A percentile compares a stretch with the other conserved stretches of the same genome.
Conservation (phyloP, 1,139 yeast genomes). For the Candida sp. region DNA sequence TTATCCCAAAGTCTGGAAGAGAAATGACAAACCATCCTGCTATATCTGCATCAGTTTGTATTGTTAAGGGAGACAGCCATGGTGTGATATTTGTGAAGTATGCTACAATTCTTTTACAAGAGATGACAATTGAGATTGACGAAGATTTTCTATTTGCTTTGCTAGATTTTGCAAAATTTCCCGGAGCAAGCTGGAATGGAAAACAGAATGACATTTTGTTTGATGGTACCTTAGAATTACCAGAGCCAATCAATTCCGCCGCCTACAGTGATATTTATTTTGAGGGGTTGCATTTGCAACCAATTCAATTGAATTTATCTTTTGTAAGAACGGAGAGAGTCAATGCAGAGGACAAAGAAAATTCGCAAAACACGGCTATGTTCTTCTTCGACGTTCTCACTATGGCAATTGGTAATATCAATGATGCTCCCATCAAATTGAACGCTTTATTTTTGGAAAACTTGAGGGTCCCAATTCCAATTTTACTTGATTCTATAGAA, state of each 20-base stretch:
- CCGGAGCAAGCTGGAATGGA: constrained; percentile 68
- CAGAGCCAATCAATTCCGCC: constrained; percentile 63
- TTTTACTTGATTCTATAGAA: constrained; percentile 64
- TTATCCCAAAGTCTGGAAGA: constrained; percentile 77
- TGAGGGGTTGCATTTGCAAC: constrained; percentile 91
- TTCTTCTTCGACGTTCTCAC: constrained; percentile 83
- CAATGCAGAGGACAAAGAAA: constrained; percentile 53
- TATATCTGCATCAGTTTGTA: constrained; percentile 78
- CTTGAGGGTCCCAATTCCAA: constrained; percentile 79
- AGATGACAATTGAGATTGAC: constrained; percentile 87
- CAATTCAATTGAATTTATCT: constrained; percentile 82
- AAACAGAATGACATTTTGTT: constrained; percentile 51
- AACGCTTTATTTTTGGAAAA: constrained; percentile 89
- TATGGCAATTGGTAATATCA: constrained; percentile 96
- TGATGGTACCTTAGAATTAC: constrained; percentile 60
- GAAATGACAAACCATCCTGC: constrained; percentile 92
- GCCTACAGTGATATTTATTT: constrained; percentile 78
- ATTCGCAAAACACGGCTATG: constrained; percentile 64
- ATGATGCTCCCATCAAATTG: constrained; percentile 92
- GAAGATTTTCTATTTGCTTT: constrained; percentile 88
- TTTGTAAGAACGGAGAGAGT: constrained; percentile 88
- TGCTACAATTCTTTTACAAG: constrained; percentile 86
- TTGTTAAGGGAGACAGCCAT: constrained; percentile 83
- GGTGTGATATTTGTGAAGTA: constrained; percentile 90
- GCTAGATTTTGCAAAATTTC: constrained; percentile 71